Percentiles rank a stretch among this genome's conserved stretches.
phyloP scores from a whole-genome alignment of 257 asterid genomes.

The Penstemon barbatus region DNA sequence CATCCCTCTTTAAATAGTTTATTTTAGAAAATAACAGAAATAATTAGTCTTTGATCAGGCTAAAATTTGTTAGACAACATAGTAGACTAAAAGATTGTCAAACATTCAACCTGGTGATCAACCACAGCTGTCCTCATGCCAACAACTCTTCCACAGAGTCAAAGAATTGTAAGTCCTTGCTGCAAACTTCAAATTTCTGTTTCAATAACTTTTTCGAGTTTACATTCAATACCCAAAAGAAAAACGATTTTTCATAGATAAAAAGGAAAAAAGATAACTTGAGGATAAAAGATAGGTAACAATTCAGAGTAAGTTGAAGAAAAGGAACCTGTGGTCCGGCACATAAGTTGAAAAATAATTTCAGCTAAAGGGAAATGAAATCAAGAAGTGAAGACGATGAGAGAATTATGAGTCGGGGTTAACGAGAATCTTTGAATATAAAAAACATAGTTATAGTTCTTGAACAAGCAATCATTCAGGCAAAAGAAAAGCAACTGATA shows the following conservation, averaged over 20 bases:
- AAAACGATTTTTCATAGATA: not conserved
- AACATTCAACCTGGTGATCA: not conserved
- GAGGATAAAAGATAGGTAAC: not conserved
- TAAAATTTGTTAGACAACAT: not conserved
- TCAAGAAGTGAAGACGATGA: not conserved
- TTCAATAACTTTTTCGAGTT: not conserved
- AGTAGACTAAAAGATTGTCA: not conserved
- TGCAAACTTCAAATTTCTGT: not conserved
- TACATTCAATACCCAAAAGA: not conserved
- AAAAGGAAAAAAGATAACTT: not conserved
- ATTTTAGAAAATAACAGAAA: not conserved
- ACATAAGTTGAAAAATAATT: not conserved
- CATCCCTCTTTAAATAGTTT: too few species aligned
- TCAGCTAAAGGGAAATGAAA: constrained; percentile 3
- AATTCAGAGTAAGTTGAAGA: not conserved
- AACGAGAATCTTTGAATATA: constrained; percentile 30
- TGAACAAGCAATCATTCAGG: constrained; percentile 33
- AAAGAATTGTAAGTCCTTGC: not conserved
- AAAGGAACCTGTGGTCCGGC: not conserved
- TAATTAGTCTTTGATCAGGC: not conserved
- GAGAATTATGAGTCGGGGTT: not conserved
- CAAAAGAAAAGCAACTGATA: constrained; percentile 36
- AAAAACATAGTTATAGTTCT: constrained; percentile 18
- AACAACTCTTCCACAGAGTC: not conserved
- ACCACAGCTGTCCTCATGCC: constrained; percentile 1